Percentiles rank a stretch among this genome's conserved stretches.
phyloP scores from a whole-genome alignment of 495 filamentous ascomycete genomes.

The Cladorrhinum samala region DNA sequence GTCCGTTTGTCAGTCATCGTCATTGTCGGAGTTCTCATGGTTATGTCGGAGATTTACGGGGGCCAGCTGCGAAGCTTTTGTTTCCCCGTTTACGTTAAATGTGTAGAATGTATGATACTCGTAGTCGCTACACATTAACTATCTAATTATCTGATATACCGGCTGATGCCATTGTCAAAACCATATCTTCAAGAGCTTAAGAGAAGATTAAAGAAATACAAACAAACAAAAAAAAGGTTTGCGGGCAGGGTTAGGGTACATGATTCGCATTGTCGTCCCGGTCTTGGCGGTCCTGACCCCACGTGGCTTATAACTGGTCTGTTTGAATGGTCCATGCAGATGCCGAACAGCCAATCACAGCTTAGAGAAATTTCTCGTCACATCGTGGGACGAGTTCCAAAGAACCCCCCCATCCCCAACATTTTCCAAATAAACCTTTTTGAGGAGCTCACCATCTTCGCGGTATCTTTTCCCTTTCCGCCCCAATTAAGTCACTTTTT shows the following conservation, averaged over 20 bases:
- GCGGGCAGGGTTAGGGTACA: slow-evolving; percentile 21
- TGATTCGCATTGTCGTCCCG: not conserved
- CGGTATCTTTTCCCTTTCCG: slow-evolving; percentile 8
- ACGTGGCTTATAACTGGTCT: slow-evolving; percentile 16
- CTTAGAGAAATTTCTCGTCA: slow-evolving; percentile 23
- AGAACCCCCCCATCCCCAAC: slow-evolving; percentile 15
- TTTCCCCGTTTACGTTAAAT: too few species aligned
- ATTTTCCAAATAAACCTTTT: slow-evolving; percentile 9
- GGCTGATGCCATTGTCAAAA: too few species aligned
- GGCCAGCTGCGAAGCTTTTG: too few species aligned
- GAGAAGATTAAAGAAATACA: too few species aligned
- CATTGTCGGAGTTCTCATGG: not conserved
- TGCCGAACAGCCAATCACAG: slow-evolving; percentile 26
- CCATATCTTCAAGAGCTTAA: too few species aligned
- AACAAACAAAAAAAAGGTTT: too few species aligned
- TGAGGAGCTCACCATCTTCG: slow-evolving; percentile 9
- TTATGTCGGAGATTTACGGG: too few species aligned
- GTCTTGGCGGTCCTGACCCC: slow-evolving; percentile 5
- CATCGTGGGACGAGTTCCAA: slow-evolving; percentile 16
- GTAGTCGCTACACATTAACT: too few species aligned
- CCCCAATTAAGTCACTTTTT: slow-evolving; percentile 7
- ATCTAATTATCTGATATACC: too few species aligned
- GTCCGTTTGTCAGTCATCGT: not conserved
- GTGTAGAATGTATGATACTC: too few species aligned
- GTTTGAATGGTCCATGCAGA: slow-evolving; percentile 8